Percentiles rank a stretch among this genome's conserved stretches.
Evolutionary conservation across 2,329 filamentous ascomycete genomes (phyloP).

Genomic region (Diaporthe sp.): DNA sequence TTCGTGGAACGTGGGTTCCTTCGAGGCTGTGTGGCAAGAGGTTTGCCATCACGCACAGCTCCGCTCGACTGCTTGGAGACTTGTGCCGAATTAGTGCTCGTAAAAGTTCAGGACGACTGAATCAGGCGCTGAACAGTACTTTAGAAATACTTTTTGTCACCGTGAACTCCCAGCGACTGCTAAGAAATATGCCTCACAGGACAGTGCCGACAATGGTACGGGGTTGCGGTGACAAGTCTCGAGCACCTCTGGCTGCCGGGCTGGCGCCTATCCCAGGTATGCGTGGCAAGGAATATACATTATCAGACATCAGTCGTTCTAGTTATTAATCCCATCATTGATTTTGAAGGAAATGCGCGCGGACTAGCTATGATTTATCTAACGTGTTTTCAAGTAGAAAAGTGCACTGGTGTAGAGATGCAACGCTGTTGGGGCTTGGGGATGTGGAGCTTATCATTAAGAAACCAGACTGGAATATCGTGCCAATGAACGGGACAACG

Average conservation of each 20-base stretch:
- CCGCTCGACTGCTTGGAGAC: background rate
- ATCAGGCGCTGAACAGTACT: background rate
- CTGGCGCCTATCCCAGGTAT: background rate
- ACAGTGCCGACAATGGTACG: background rate
- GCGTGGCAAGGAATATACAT: background rate
- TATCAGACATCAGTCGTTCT: background rate
- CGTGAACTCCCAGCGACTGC: background rate
- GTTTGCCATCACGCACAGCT: background rate
- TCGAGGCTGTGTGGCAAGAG: background rate
- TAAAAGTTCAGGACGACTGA: background rate
- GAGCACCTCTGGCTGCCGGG: background rate
- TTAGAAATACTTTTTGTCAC: no score
- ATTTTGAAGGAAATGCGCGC: background rate
- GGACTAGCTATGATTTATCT: background rate
- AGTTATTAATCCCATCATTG: background rate
- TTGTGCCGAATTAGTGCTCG: background rate
- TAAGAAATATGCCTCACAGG: no score
- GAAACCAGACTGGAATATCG: background rate
- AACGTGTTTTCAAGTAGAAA: background rate
- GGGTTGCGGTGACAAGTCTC: background rate
- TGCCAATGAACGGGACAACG: background rate
- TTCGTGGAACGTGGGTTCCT: background rate
- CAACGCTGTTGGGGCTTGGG: background rate
- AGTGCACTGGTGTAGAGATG: background rate
- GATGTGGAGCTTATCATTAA: background rate